Evolutionary conservation across 1,284 basidiomycete genomes (phyloP).

Genomic region (Boletus smithii): DNA sequence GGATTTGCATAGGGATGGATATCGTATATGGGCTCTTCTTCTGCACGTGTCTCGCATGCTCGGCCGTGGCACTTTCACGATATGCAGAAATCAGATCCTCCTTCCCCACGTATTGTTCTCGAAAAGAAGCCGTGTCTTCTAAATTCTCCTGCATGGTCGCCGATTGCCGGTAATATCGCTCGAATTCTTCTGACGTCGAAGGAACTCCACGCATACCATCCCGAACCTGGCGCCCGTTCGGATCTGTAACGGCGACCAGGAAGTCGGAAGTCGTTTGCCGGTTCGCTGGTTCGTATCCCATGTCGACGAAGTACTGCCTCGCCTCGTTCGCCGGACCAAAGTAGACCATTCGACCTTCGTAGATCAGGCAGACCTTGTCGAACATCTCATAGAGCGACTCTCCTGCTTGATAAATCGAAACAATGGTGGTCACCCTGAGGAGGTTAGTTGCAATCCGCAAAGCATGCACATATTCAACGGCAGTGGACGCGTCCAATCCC

Average conservation of each 20-base stretch:
- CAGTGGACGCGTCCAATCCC: slow-evolving; percentile 71
- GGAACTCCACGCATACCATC: slow-evolving; percentile 52
- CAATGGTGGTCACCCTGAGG: slow-evolving; percentile 51
- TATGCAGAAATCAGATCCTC: slow-evolving; percentile 40
- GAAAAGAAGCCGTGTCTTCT: slow-evolving; percentile 38
- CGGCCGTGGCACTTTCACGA: slow-evolving; percentile 47
- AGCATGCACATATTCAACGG: slow-evolving; percentile 60
- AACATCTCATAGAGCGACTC: slow-evolving; percentile 55
- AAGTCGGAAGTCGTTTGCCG: slow-evolving; percentile 73
- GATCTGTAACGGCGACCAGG: slow-evolving; percentile 59
- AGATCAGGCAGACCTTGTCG: slow-evolving; percentile 67
- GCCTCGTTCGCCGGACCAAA: slow-evolving; percentile 61
- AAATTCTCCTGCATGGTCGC: slow-evolving; percentile 29
- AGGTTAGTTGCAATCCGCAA: slow-evolving; percentile 62
- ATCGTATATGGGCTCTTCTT: slow-evolving; percentile 47
- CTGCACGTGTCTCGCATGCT: slow-evolving; percentile 45
- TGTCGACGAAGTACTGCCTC: slow-evolving; percentile 58
- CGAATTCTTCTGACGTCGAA: slow-evolving; percentile 61
- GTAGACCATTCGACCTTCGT: slow-evolving; percentile 71
- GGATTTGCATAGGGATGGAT: slow-evolving; percentile 56
- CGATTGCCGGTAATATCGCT: slow-evolving; percentile 36
- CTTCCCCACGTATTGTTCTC: slow-evolving; percentile 37
- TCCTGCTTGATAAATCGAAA: slow-evolving; percentile 70
- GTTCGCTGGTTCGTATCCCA: slow-evolving; percentile 60
- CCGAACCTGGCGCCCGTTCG: slow-evolving; percentile 52